Base-by-base conservation (phyloP, 345 rosid species). In the Mangifera indica region DNA sequence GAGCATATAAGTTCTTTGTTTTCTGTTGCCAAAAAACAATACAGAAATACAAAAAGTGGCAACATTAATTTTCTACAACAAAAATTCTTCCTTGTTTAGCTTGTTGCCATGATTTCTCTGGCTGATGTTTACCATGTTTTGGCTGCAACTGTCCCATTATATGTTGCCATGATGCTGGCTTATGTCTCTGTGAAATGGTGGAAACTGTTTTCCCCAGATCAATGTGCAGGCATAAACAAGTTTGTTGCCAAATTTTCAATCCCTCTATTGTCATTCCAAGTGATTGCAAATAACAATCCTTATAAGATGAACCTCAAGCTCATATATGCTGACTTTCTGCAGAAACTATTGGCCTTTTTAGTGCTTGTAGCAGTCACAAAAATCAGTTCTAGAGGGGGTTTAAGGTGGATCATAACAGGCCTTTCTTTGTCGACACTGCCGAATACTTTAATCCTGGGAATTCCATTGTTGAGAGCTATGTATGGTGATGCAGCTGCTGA, bases 151-250 rank as follows among this genome's bases (percentile, higher is more conserved):
- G 85, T 92, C 71, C 98, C 98, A 32, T 74, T 92, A n/a, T 94
- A 94, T 67, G 81, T 85, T 46, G 77, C 89, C 49, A 90, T 92
- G 98, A 69, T 84, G 1, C 78, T 88, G 67, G 97, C 97, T 48
- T 94, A 85, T 80, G 29, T 80, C 40, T 89, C 97, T 20, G 80
- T 84, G 79, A 92, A 77, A 84, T 89, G 89, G 81, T 79, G 88
- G 79, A 81, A 81, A 60, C 78, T 94, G 48, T 92, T 94, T 58
- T 83, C 95, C 11, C 87, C 91, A 0, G 91, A 94, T 40, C 98
- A 94, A 78, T 92, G 97, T 75, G 80, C 87, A 48, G 98, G 97
- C 62, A 92, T 94, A 63, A 92, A 90, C 88, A 94, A 83, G 83
- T 89, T 92, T 54, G 98, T 92, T 11, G 91, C 97, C 3, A 92